phyloP scores from a whole-genome alignment of 805 yeast genomes.

The Ogataea naganishii region DNA sequence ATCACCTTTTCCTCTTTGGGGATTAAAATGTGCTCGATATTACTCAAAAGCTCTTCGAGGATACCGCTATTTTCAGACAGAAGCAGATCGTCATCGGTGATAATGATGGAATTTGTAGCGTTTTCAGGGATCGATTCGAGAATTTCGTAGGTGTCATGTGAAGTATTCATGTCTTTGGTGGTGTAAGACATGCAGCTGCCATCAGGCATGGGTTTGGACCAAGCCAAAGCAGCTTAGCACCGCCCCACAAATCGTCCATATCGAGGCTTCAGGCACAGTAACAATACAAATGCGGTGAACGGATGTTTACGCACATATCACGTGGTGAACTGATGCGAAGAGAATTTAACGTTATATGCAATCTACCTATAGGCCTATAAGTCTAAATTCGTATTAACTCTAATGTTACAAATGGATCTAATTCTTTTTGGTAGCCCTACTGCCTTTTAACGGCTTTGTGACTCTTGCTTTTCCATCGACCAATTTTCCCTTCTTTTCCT shows the following conservation, averaged over 20 bases:
- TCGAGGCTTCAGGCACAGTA: too few relatives aligned
- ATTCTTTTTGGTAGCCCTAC: too few relatives aligned
- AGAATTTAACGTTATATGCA: too few relatives aligned
- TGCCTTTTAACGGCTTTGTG: too few relatives aligned
- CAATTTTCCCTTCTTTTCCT: constrained; percentile 4
- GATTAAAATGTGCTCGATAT: constrained; percentile 6
- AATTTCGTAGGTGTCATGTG: not conserved
- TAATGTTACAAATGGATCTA: too few relatives aligned
- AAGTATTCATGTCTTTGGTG: not conserved
- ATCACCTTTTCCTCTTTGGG: constrained; percentile 11
- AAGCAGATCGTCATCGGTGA: constrained; percentile 17
- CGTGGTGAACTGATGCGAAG: too few relatives aligned
- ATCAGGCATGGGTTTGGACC: not conserved
- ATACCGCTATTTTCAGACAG: constrained; percentile 10
- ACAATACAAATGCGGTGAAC: too few relatives aligned
- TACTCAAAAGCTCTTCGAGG: constrained; percentile 9
- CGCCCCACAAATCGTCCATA: too few relatives aligned
- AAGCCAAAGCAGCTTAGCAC: not conserved
- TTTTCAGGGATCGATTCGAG: not conserved
- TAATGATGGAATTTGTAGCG: constrained; percentile 20
- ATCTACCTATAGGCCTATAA: too few relatives aligned
- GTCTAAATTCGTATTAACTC: too few relatives aligned
- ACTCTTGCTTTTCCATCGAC: constrained; percentile 5
- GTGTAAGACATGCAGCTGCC: not conserved
- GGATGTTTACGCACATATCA: too few relatives aligned